Evolutionary conservation across 768 basidiomycete genomes (phyloP).

Genomic region (Wakefieldia striispora): DNA sequence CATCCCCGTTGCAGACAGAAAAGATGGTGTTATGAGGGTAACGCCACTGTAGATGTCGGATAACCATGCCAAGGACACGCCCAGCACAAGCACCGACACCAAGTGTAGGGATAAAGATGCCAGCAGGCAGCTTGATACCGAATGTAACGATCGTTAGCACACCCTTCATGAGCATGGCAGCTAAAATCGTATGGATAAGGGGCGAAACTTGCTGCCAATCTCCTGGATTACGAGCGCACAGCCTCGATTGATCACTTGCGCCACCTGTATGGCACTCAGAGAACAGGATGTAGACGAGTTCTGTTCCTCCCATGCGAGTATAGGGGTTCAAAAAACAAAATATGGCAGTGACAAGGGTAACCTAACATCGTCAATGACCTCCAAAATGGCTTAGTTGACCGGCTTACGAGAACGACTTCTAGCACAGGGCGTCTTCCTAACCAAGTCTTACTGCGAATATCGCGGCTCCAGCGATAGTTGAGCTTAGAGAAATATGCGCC

Average conservation of each 20-base stretch:
- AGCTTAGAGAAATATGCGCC: constrained; percentile 92
- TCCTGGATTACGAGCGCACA: constrained; percentile 70
- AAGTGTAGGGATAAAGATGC: constrained; percentile 95
- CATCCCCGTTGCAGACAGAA: constrained; percentile 57
- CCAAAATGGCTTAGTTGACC: neutral
- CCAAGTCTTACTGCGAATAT: constrained; percentile 82
- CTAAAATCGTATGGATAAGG: constrained; percentile 61
- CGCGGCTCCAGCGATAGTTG: constrained; percentile 84
- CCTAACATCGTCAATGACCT: constrained; percentile 40
- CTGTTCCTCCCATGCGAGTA: constrained; percentile 92
- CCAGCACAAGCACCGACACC: constrained; percentile 95
- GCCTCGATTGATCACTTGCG: constrained; percentile 52
- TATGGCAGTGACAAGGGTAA: constrained; percentile 72
- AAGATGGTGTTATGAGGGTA: constrained; percentile 65
- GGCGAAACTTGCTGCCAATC: constrained; percentile 55
- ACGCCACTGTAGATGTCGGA: constrained; percentile 72
- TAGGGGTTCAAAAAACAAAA: constrained; percentile 88
- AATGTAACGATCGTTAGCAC: constrained; percentile 85
- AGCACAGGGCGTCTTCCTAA: constrained; percentile 72
- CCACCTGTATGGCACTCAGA: constrained; percentile 73
- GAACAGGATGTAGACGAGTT: constrained; percentile 90
- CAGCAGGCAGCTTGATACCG: constrained; percentile 88
- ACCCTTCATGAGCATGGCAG: constrained; percentile 81
- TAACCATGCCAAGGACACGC: constrained; percentile 74
- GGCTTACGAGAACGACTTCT: constrained; percentile 77